Conservation (phyloP, 176 grass and related monocot genomes). For the Zea luxurians region DNA sequence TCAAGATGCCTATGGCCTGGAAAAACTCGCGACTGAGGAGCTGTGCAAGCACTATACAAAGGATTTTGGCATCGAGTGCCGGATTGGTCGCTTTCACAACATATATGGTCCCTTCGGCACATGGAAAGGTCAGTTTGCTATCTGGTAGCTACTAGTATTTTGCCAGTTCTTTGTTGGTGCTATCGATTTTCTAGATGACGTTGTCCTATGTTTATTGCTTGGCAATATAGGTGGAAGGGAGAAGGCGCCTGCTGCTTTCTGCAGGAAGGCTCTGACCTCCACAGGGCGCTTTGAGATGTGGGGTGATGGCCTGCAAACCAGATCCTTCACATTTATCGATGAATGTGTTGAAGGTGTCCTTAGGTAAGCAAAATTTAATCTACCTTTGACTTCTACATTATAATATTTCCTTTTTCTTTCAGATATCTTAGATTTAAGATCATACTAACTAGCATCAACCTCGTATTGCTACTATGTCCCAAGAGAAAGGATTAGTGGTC, state of each 20-base stretch:
- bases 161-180: not conserved
- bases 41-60: slow-evolving; percentile 99
- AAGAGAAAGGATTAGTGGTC: slow-evolving; percentile 2
- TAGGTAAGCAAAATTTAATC: slow-evolving; percentile 35
- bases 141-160: not conserved
- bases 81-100: slow-evolving; percentile 89
- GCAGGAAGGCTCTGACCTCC: slow-evolving; percentile 75
- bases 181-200: not conserved
- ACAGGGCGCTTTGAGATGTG: slow-evolving; percentile 80
- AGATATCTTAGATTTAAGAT: slow-evolving; percentile 19
- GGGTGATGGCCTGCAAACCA: slow-evolving; percentile 84
- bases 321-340: slow-evolving; percentile 80
- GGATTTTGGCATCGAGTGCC: slow-evolving; percentile 90
- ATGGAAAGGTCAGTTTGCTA: slow-evolving; percentile 76
- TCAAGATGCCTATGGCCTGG: slow-evolving; percentile 98
- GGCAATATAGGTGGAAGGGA: slow-evolving; percentile 62
- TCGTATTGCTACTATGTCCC: not conserved
- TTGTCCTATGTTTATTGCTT: not conserved
- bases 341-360: slow-evolving; percentile 73
- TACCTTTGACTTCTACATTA: slow-evolving; percentile 7
- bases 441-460: slow-evolving; percentile 17
- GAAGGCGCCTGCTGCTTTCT: slow-evolving; percentile 95
- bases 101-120: slow-evolving; percentile 98
- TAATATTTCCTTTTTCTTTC: not conserved
- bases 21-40: slow-evolving; percentile 93